Base-by-base conservation (phyloP, 1,139 yeast genomes). In the Debaryomyces singareniensis region DNA sequence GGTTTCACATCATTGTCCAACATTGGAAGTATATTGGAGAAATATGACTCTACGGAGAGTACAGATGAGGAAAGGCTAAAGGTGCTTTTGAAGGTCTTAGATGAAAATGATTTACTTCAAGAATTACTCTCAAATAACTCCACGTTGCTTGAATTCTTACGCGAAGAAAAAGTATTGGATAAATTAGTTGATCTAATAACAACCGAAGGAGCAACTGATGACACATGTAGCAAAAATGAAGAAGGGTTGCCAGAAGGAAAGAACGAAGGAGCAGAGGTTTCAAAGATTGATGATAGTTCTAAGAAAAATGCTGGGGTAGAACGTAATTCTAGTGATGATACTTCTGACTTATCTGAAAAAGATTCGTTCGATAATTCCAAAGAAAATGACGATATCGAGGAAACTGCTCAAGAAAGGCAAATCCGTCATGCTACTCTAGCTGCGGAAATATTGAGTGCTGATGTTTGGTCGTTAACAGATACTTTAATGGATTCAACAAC, bases 401-500 rank as follows among this genome's bases (percentile, higher is more conserved):
- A 65, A 43, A 54, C 66, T 5, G 55, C 51, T 9, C 77, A 73
- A 32, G 84, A 79, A 41, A 64, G 59, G 13, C 75, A 74, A 35
- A 66, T 74, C 12, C 70, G 89, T 41, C 70, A 86, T 45, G 93
- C 96, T 4, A 82, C 87, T 32, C 72, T 89, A 38, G 91, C 96
- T 3, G 85, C 96, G 2, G 98, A 93, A 51, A 81, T 91, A 26
- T 65, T 91, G 26, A 77, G 91, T 33, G 87, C 94, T 4, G 97
- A 91, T 49, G 93, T 87, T 5, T 91, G 96, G 96, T 83, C 95
- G 4, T 68, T 93, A 23, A 84, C 96, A 4, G 96, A 91, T 44
- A 79, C 95, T 1, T 79, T 91, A 29, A 81, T 91, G 81, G 93
- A 84, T 45, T 75, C 78, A 35, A 66, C 75, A 3, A 68, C 65